Evolutionary conservation across 305 asterid genomes (phyloP), one percentile per base, ranked within the genome.

Genomic region (Solanum hybrid): DNA sequence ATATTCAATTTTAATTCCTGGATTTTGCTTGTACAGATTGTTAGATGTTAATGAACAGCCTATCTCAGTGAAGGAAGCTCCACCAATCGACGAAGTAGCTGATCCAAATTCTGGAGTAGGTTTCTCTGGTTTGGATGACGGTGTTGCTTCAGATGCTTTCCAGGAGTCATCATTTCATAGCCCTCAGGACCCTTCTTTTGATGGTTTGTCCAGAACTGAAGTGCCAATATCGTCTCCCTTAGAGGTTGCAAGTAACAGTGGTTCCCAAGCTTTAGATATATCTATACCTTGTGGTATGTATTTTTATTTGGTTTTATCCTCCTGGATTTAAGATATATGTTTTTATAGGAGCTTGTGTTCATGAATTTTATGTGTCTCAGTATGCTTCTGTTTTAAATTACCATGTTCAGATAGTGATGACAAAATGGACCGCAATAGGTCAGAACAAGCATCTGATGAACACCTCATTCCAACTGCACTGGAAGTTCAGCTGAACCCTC

Each of bases 231-330:
- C 35, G 89, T 35, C 29, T 51, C 17, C 88, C 38, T 89, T 31
- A 89, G 91, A 86, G 78, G 85, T 78, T 88, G 89, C 90, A 24
- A 37, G 85, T 42, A 90, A 87, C 72, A 88, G 77, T 90, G 90
- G 78, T 88, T 34, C 90, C 15, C 71, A 10, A 60, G 56, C 84
- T 45, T 85, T 89, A 82, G 92, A 90, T 90, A 90, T 93, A 72
- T 90, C 94, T 14, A 69, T 90, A 79, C 89, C 92, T 86, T 89
- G 88, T 87, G 89, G 97, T 93, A 92, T 35, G 95, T 77, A 81
- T 86, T 86, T 79, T 71, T 7, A 35, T 38, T 45, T 22, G 26
- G 66, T 9, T 79, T 42, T n/a, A 36, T 22, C 34, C 45, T 32
- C 19, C 34, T 51, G 40, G 66, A 71, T 77, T 64, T 72, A 34